Evolutionary conservation across 441 rosid genomes (phyloP).

Genomic region (Omphalea diandra): DNA sequence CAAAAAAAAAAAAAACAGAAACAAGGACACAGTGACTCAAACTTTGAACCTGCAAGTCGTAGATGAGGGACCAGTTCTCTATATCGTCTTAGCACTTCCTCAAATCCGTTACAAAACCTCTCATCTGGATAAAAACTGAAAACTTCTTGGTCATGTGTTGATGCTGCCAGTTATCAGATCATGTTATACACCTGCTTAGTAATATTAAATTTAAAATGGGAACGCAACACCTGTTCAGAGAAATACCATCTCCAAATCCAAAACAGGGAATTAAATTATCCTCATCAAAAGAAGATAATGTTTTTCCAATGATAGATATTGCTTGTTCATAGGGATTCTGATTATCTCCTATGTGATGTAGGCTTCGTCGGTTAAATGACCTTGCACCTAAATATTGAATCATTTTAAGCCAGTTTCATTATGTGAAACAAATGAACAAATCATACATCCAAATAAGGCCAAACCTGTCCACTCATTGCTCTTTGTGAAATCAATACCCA

Average conservation of each 20-base stretch:
- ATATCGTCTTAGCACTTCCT: conserved; percentile 64
- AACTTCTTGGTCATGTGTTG: conserved; percentile 89
- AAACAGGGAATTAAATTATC: conserved; percentile 84
- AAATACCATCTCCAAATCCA: conserved; percentile 82
- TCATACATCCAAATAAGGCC: conserved; percentile 8
- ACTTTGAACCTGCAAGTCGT: conserved; percentile 61
- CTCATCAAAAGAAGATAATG: conserved; percentile 69
- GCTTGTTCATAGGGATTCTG: conserved; percentile 80
- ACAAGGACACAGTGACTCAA: not conserved
- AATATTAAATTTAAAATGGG: conserved; percentile 4
- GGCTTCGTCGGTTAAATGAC: conserved; percentile 62
- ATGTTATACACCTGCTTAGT: conserved; percentile 6
- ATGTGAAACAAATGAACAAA: not conserved
- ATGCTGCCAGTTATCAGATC: conserved; percentile 40
- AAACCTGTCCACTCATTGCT: conserved; percentile 96
- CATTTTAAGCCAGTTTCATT: conserved; percentile 11
- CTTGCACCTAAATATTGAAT: conserved; percentile 51
- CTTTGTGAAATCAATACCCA: conserved; percentile 91
- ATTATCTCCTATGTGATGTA: conserved; percentile 62
- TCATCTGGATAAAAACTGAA: conserved; percentile 70
- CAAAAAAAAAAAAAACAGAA: not conserved
- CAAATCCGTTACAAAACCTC: conserved; percentile 72
- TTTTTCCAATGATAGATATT: conserved; percentile 71
- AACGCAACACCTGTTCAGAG: not conserved
- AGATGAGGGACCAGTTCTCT: conserved; percentile 69